Conservation (phyloP, 2,329 filamentous ascomycete genomes). For the Sphaceloma murrayae region DNA sequence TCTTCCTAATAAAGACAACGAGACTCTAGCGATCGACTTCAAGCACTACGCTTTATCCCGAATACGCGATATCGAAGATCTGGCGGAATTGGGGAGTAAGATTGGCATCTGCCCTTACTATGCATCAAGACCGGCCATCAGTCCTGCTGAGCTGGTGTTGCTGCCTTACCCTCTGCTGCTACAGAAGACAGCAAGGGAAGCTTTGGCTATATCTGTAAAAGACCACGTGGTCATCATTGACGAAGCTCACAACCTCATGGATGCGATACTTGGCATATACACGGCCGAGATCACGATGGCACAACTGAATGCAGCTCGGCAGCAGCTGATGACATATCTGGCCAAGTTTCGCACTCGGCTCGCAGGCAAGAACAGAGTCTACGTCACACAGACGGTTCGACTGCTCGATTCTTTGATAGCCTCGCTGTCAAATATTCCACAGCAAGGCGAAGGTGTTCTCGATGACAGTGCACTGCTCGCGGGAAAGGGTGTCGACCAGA, state of each 20-base stretch:
- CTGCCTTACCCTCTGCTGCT: slow-evolving; percentile 85
- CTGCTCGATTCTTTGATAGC: slow-evolving; percentile 68
- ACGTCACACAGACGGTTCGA: slow-evolving; percentile 77
- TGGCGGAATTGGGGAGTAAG: slow-evolving; percentile 65
- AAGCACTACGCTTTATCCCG: slow-evolving; percentile 75
- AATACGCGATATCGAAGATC: slow-evolving; percentile 87
- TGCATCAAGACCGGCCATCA: slow-evolving; percentile 77
- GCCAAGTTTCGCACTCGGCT: slow-evolving; percentile 79
- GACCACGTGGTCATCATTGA: slow-evolving; percentile 90
- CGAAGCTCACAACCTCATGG: slow-evolving; percentile 96
- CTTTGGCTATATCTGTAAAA: slow-evolving; percentile 75
- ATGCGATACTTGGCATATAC: slow-evolving; percentile 80
- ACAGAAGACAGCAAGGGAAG: slow-evolving; percentile 78
- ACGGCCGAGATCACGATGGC: slow-evolving; percentile 64
- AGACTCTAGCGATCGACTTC: slow-evolving; percentile 65
- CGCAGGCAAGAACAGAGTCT: slow-evolving; percentile 83
- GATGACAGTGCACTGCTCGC: slow-evolving; percentile 63
- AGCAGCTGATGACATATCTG: slow-evolving; percentile 72
- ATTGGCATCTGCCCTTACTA: slow-evolving; percentile 90
- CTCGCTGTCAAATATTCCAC: slow-evolving; percentile 48
- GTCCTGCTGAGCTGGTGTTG: slow-evolving; percentile 75
- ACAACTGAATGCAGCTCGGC: slow-evolving; percentile 63
- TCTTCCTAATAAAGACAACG: slow-evolving; percentile 67
- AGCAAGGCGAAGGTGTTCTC: slow-evolving; percentile 45
- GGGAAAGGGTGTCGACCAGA: slow-evolving; percentile 83